Percentiles rank a stretch among this genome's conserved stretches.
Conservation (phyloP, 495 filamentous ascomycete genomes). For the Talaromyces liani region DNA sequence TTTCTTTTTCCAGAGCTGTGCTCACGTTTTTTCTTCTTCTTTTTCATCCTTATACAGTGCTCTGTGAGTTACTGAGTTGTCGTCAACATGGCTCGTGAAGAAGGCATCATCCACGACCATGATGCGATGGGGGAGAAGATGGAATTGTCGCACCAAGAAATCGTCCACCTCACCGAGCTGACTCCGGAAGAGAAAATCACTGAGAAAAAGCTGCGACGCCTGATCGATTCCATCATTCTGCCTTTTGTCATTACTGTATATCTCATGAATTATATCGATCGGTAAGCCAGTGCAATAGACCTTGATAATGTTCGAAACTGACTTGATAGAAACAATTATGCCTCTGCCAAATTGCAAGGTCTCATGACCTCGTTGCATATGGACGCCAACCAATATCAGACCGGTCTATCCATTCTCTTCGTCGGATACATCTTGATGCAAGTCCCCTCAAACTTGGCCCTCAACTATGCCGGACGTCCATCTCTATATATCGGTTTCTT, state of each 20-base stretch:
- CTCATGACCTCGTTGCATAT: slow-evolving; percentile 38
- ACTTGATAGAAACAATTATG: slow-evolving; percentile 42
- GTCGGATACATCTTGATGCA: slow-evolving; percentile 48
- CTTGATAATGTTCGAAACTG: neutral
- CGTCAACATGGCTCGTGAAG: slow-evolving; percentile 14
- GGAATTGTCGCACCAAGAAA: slow-evolving; percentile 34
- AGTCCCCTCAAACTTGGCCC: slow-evolving; percentile 53
- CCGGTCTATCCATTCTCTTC: slow-evolving; percentile 43
- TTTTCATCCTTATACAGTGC: neutral
- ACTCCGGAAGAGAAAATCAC: slow-evolving; percentile 36
- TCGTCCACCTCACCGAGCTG: slow-evolving; percentile 29
- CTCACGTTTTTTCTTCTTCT: neutral
- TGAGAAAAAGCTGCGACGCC: slow-evolving; percentile 39
- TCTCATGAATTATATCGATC: slow-evolving; percentile 51
- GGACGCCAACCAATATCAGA: slow-evolving; percentile 34
- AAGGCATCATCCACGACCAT: slow-evolving; percentile 23
- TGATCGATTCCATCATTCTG: slow-evolving; percentile 48
- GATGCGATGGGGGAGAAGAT: slow-evolving; percentile 36
- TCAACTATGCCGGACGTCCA: slow-evolving; percentile 49
- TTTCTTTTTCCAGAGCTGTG: neutral
- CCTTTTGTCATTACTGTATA: slow-evolving; percentile 49
- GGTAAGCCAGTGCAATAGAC: slow-evolving; percentile 18
- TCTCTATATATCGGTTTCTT: slow-evolving; percentile 43
- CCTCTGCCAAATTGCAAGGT: slow-evolving; percentile 48
- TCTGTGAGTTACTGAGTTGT: neutral